phyloP scores from a whole-genome alignment of 805 yeast species.

The Kurtzmaniella fragi region DNA sequence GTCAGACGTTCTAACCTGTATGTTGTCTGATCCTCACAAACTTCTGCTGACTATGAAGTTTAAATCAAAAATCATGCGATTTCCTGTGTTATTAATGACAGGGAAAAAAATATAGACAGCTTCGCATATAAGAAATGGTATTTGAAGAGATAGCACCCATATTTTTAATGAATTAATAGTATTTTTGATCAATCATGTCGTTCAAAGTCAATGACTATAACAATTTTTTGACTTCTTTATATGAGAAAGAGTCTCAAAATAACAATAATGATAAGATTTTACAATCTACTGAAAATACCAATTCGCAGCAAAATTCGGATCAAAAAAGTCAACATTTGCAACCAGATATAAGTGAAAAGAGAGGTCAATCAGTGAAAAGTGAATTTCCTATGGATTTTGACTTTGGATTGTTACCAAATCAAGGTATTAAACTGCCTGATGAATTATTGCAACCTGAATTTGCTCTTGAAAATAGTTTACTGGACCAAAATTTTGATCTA shows the following conservation, averaged over 20 bases:
- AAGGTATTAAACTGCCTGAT: background rate
- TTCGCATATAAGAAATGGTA: too few relatives aligned
- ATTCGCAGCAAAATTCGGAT: conserved; percentile 1
- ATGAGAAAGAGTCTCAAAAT: conserved; percentile 12
- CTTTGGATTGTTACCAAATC: conserved; percentile 10
- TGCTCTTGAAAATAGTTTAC: conserved; percentile 2
- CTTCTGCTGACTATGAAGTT: too few relatives aligned
- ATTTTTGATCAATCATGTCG: conserved; percentile 14
- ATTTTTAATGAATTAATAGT: background rate
- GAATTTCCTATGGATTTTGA: conserved; percentile 19
- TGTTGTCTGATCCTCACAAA: background rate
- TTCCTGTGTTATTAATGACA: too few relatives aligned
- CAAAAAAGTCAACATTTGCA: conserved; percentile 3
- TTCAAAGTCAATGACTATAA: conserved; percentile 24
- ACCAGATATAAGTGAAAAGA: background rate
- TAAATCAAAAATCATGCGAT: too few relatives aligned
- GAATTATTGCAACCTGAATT: background rate
- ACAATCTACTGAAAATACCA: conserved; percentile 3
- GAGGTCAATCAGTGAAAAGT: background rate
- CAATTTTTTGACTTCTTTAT: conserved; percentile 20
- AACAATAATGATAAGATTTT: background rate
- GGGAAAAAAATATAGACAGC: too few relatives aligned
- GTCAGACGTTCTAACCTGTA: background rate
- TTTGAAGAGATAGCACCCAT: too few relatives aligned
- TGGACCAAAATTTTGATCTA: conserved; percentile 4